These are phyloP conservation scores for Thinopyrum elongatum DNA, from an alignment of 176 grass and related monocot species.

Conservation along the genomic window DNA sequence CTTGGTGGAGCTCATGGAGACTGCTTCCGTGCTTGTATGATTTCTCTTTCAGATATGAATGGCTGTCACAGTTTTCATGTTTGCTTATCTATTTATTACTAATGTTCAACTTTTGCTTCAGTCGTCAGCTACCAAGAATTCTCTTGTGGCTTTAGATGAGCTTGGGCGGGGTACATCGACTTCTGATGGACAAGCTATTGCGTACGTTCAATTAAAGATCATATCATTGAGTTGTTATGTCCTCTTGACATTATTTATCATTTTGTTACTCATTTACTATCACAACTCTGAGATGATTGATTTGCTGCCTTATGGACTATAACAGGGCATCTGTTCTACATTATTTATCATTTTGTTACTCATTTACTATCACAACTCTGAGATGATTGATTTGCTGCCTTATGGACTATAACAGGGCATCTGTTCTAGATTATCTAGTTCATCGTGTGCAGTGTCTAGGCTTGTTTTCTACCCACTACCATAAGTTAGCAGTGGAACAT, in stretches of 20 bases:
- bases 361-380: background rate
- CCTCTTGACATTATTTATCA: conserved; percentile 4
- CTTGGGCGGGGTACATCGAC: conserved; percentile 97
- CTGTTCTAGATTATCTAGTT: conserved; percentile 90
- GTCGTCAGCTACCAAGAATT: conserved; percentile 88
- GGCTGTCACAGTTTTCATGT: background rate
- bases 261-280: conserved; percentile 24
- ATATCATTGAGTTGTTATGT: conserved; percentile 8
- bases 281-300: background rate
- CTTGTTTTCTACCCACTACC: conserved; percentile 97
- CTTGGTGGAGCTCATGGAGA: conserved; percentile 87
- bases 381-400: conserved; percentile 21
- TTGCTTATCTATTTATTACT: conserved; percentile 15
- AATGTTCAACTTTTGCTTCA: conserved; percentile 40
- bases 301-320: conserved; percentile 23
- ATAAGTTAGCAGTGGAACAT: conserved; percentile 80
- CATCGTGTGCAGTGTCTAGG: conserved; percentile 73
- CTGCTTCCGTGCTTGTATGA: conserved; percentile 88
- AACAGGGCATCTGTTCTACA: conserved; percentile 83
- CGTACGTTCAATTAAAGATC: conserved; percentile 57
- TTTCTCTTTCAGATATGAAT: conserved; percentile 29
- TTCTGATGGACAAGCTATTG: conserved; percentile 99
- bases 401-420: conserved; percentile 51
- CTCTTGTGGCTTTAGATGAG: conserved; percentile 93
- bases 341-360: conserved; percentile 52